A percentile compares a stretch with the other conserved stretches of the same genome.
phyloP scores from a whole-genome alignment of 331 rosid species.

The Rosa hybrid region DNA sequence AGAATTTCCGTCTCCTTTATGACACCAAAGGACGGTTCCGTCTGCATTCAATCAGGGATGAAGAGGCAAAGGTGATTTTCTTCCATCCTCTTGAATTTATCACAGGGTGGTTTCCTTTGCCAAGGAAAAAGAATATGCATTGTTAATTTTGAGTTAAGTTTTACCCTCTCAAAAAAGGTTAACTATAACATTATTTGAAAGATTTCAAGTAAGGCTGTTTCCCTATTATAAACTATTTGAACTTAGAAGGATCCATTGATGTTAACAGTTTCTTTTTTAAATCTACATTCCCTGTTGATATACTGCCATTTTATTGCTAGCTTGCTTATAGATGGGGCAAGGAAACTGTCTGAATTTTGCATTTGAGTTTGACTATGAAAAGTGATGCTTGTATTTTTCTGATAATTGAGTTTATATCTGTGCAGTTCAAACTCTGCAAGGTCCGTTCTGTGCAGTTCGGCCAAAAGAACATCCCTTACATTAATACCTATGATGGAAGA shows the following conservation, averaged over 20 bases:
- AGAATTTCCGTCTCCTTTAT: conserved; percentile 37
- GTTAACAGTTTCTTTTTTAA: neutral
- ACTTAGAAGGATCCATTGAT: neutral
- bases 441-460: conserved; percentile 33
- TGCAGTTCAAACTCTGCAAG: conserved; percentile 37
- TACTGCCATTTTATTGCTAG: neutral
- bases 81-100: neutral
- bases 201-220: neutral
- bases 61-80: conserved; percentile 32
- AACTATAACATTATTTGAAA: neutral
- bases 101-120: neutral
- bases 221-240: too few species aligned
- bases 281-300: neutral
- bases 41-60: conserved; percentile 39
- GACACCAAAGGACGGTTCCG: conserved; percentile 38
- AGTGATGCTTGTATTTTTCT: neutral
- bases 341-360: too few species aligned
- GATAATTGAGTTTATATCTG: neutral
- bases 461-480: conserved; percentile 31
- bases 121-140: neutral
- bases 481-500: conserved; percentile 33
- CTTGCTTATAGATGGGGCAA: neutral
- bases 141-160: neutral
- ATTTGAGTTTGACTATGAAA: neutral
- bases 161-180: too few species aligned